A percentile compares a stretch with the other conserved stretches of the same genome.
Conservation (phyloP, 208 protist genomes). For the Trypanosoma grayi region DNA sequence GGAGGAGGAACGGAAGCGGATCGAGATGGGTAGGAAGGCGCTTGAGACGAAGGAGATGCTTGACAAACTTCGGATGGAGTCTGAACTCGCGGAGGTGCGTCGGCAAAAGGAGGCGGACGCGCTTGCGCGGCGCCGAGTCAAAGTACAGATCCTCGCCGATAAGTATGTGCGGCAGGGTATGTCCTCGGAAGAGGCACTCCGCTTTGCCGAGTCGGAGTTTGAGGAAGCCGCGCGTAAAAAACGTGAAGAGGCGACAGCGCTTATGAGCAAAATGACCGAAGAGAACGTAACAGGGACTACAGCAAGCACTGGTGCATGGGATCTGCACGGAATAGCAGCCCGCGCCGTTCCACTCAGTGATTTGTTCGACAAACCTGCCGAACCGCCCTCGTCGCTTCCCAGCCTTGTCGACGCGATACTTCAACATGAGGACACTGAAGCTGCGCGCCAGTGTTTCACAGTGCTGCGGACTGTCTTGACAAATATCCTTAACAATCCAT, state of each 20-base stretch:
- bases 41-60: conserved; percentile 47
- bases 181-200: conserved; percentile 45
- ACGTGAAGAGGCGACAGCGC: conserved; percentile 31
- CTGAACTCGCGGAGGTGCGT: conserved; percentile 40
- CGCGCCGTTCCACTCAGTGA: conserved; percentile 18
- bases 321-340: conserved; percentile 24
- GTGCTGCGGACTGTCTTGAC: conserved; percentile 58
- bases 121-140: conserved; percentile 48
- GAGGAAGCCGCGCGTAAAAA: conserved; percentile 36
- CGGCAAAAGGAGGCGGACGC: conserved; percentile 58
- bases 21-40: conserved; percentile 59
- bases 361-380: conserved; percentile 30
- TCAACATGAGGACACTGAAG: conserved; percentile 14
- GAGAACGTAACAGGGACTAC: neutral
- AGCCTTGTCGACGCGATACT: conserved; percentile 31
- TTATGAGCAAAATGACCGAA: neutral
- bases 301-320: conserved; percentile 23
- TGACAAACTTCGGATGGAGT: conserved; percentile 48
- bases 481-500: conserved; percentile 60
- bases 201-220: conserved; percentile 41
- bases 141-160: conserved; percentile 69
- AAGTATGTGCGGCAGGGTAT: conserved; percentile 60
- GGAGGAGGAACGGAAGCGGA: conserved; percentile 55
- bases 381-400: conserved; percentile 10
- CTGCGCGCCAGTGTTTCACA: conserved; percentile 29